Evolutionary conservation across 1,139 yeast species (phyloP), one percentile per base, ranked within the genome.

Genomic region (Fermentozyma sake): DNA sequence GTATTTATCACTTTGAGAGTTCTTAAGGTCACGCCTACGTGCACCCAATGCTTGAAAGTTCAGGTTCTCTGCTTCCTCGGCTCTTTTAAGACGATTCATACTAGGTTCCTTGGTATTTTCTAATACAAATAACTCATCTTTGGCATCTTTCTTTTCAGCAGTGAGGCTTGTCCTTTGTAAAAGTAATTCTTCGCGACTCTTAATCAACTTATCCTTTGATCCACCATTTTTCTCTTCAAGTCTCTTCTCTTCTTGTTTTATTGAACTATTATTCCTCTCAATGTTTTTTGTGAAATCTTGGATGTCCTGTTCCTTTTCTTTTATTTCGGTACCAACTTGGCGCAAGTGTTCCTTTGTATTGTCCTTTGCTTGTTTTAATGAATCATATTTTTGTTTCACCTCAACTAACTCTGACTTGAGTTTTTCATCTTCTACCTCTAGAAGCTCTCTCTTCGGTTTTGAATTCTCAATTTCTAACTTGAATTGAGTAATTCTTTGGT

Each of bases 141-240:
- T 54, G 12, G 43, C 46, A 8, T 35, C 33, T 12, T 42, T 37
- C 16, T 40, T 39, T 12, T 37, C 30, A n/a, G 24, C 33, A 22
- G 41, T 37, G 14, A 44, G 27, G 4, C 38, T 21, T 18, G 30
- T 35, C 9, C 44, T 33, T 16, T 44, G 34, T 9, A 28, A 36
- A 19, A 41, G 37, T 20, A 38, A 34, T 20, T 38, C 37, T 21
- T 24, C 23, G 26, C 52, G 35, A 3, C 38, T 38, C 14, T 32
- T 29, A 29, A 33, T 23, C 28, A 56, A 37, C 3, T 41, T 41
- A 23, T 57, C 61, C 28, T 55, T 57, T 4, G 72, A 55, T 9
- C 69, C 68, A 12, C 74, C 69, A 33, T 58, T 58, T 14, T 55
- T 48, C 11, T 50, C 56, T 24, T 60, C 61, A 9, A 73, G 53